Conservation (phyloP, 306 rosid species). For the Cucumis hystrix region DNA sequence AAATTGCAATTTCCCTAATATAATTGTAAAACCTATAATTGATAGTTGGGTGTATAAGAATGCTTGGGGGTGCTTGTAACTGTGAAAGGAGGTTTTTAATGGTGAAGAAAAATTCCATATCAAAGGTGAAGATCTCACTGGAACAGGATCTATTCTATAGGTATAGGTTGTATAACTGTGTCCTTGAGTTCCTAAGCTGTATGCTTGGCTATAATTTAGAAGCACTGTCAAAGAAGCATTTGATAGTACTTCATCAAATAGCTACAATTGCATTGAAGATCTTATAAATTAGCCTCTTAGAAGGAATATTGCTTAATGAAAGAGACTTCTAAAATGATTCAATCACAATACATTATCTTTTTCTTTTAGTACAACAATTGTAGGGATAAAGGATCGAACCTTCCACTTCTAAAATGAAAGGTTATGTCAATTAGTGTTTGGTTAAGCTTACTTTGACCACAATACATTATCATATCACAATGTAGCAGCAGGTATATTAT, state of each 20-base stretch:
- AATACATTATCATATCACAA: neutral
- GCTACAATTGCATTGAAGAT: neutral
- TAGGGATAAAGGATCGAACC: too few relatives aligned
- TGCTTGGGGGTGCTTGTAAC: neutral
- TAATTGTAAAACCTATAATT: neutral
- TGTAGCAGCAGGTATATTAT: neutral
- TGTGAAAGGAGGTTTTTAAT: neutral
- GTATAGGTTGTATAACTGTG: too few relatives aligned
- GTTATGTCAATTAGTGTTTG: too few relatives aligned
- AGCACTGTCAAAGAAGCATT: neutral
- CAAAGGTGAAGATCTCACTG: neutral
- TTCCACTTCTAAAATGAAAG: too few relatives aligned
- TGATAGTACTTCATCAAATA: neutral
- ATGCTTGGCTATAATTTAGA: neutral
- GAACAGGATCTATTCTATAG: too few relatives aligned
- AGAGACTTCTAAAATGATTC: neutral
- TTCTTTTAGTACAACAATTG: too few relatives aligned
- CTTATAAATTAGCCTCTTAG: neutral
- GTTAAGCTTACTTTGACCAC: neutral
- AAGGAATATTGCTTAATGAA: neutral
- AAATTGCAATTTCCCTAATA: too few relatives aligned
- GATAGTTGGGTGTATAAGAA: neutral
- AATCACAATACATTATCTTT: neutral
- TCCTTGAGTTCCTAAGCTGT: too few relatives aligned
- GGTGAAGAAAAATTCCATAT: neutral